These are phyloP conservation scores for Saccharomyces uvarum DNA, from an alignment of 1,139 yeast genomes.

Conservation along the genomic window DNA sequence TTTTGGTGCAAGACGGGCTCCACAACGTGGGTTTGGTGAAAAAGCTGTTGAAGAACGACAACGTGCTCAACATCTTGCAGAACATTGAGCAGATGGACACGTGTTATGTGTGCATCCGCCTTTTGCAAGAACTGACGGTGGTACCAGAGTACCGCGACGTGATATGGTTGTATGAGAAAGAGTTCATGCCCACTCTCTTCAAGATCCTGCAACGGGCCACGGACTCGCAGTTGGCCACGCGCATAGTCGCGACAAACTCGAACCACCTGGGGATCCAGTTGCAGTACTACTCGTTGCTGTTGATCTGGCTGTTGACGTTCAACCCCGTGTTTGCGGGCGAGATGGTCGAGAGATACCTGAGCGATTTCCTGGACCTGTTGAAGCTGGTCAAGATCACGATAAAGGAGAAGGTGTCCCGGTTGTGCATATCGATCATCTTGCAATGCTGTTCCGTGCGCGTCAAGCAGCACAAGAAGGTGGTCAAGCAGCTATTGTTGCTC, in stretches of 20 bases:
- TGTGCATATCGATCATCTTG: conserved; percentile 66
- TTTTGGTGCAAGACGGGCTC: conserved; percentile 29
- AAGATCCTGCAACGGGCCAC: conserved; percentile 33
- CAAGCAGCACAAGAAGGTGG: conserved; percentile 31
- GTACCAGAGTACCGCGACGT: conserved; percentile 50
- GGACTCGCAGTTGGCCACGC: conserved; percentile 13
- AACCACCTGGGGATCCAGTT: conserved; percentile 58
- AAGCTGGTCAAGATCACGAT: conserved; percentile 71
- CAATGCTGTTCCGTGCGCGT: conserved; percentile 42
- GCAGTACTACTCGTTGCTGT: conserved; percentile 69
- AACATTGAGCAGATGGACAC: conserved; percentile 27
- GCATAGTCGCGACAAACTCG: conserved; percentile 39
- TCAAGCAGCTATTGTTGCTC: conserved; percentile 64
- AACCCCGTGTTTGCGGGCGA: conserved; percentile 47
- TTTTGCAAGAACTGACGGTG: conserved; percentile 36
- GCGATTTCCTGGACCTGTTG: conserved; percentile 45
- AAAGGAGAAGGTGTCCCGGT: conserved; percentile 83
- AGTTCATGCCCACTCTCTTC: conserved; percentile 51
- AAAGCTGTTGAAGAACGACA: conserved; percentile 14
- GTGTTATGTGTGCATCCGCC: conserved; percentile 27
- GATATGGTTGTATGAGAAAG: conserved; percentile 48
- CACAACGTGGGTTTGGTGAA: conserved; percentile 17
- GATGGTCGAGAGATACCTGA: conserved; percentile 39
- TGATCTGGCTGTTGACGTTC: conserved; percentile 81
- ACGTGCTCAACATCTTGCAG: conserved; percentile 19